Evolutionary conservation across 1,284 basidiomycete species (phyloP).

Genomic region (Boletellus dicymbophilus): DNA sequence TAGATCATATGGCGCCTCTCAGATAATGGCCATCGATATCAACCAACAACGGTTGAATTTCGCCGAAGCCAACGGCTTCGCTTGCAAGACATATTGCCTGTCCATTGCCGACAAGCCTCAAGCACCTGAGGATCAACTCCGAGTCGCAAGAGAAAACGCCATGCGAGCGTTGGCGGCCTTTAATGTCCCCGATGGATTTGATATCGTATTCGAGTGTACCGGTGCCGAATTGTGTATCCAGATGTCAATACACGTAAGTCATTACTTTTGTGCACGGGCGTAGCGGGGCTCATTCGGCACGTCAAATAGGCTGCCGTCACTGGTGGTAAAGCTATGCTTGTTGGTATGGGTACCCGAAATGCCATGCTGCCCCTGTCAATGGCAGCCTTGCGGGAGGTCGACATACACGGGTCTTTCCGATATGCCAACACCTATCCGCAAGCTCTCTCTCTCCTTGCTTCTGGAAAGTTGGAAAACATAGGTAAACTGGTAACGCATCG

Average conservation of each 20-base stretch:
- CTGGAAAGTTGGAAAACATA: conserved; percentile 62
- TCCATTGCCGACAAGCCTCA: conserved; percentile 50
- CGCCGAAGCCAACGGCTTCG: conserved; percentile 74
- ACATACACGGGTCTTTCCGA: conserved; percentile 90
- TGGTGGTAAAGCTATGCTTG: conserved; percentile 88
- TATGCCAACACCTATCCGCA: conserved; percentile 88
- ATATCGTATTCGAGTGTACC: conserved; percentile 93
- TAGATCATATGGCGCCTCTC: conserved; percentile 67
- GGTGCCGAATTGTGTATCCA: conserved; percentile 92
- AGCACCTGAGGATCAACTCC: conserved; percentile 65
- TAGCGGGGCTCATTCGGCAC: conserved; percentile 13
- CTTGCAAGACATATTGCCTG: conserved; percentile 70
- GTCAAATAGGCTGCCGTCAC: conserved; percentile 67
- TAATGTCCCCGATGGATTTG: conserved; percentile 77
- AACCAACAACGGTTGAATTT: conserved; percentile 81
- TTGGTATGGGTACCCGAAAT: conserved; percentile 93
- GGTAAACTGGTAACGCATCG: conserved; percentile 83
- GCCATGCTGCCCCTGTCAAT: conserved; percentile 81
- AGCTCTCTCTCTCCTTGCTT: conserved; percentile 77
- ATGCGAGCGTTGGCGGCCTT: conserved; percentile 57
- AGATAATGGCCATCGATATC: conserved; percentile 83
- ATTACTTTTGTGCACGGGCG: conserved; percentile 13
- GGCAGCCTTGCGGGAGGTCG: conserved; percentile 88
- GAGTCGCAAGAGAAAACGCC: conserved; percentile 64
- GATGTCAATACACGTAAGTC: conserved; percentile 79